These are phyloP conservation scores for Hericium rajendrae DNA, from an alignment of 768 basidiomycete genomes.

Conservation along the genomic window DNA sequence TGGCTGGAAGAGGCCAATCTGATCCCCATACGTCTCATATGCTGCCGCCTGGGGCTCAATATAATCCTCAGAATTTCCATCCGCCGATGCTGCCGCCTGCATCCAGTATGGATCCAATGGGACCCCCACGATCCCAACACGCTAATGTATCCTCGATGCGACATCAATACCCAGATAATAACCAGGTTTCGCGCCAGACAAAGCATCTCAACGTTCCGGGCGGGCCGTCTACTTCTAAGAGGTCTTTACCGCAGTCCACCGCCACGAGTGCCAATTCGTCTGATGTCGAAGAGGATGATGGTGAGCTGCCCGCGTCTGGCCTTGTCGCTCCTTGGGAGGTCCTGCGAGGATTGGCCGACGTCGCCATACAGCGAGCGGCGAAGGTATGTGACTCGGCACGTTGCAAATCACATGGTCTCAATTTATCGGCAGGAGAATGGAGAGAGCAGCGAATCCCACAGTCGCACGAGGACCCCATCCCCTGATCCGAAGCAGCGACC, in stretches of 20 bases:
- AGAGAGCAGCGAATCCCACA: slow-evolving; percentile 65
- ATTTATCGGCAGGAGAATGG: slow-evolving; percentile 54
- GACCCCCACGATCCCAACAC: slow-evolving; percentile 19
- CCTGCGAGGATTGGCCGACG: slow-evolving; percentile 69
- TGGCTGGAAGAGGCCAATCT: background rate
- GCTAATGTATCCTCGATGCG: slow-evolving; percentile 51
- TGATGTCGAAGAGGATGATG: slow-evolving; percentile 78
- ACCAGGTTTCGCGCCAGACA: slow-evolving; percentile 14
- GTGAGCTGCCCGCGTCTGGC: slow-evolving; percentile 71
- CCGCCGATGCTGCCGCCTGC: slow-evolving; percentile 11
- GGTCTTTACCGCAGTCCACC: slow-evolving; percentile 53
- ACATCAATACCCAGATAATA: slow-evolving; percentile 40
- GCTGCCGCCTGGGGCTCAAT: slow-evolving; percentile 3
- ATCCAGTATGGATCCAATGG: slow-evolving; percentile 11
- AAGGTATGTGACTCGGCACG: slow-evolving; percentile 37
- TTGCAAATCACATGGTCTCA: background rate
- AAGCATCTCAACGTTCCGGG: slow-evolving; percentile 15
- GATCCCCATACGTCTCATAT: slow-evolving; percentile 5
- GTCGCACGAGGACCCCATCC: slow-evolving; percentile 64
- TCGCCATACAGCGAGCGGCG: slow-evolving; percentile 68
- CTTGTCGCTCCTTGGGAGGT: slow-evolving; percentile 86
- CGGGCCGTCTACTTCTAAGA: slow-evolving; percentile 37
- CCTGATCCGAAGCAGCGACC: slow-evolving; percentile 61
- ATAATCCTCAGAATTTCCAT: slow-evolving; percentile 4
- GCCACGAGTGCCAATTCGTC: slow-evolving; percentile 75